phyloP scores from a whole-genome alignment of 306 rosid genomes.

The Vigna nakashimae region DNA sequence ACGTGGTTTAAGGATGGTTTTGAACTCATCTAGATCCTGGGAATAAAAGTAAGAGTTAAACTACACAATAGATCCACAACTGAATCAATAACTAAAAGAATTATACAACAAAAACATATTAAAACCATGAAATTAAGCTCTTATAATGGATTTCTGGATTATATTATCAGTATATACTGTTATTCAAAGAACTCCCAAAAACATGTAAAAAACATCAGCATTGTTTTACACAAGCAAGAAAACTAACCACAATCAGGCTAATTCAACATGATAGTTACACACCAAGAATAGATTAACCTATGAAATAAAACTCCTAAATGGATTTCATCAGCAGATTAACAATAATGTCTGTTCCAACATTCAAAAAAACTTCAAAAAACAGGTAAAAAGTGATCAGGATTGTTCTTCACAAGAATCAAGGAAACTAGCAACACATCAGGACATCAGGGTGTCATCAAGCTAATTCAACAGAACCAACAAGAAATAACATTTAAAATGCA shows the following conservation, averaged over 20 bases:
- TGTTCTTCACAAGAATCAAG: conserved; percentile 26
- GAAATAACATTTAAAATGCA: conserved; percentile 35
- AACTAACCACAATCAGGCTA: conserved; percentile 11
- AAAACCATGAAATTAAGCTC: conserved; percentile 31
- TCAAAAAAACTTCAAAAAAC: background rate
- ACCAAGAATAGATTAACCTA: conserved; percentile 29
- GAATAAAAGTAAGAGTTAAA: conserved; percentile 46
- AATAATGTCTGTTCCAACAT: conserved; percentile 25
- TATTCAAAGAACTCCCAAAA: background rate
- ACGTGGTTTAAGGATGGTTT: conserved; percentile 97
- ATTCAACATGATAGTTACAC: conserved; percentile 24
- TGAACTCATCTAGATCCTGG: conserved; percentile 98
- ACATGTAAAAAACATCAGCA: background rate
- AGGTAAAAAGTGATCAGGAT: background rate
- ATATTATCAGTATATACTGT: conserved; percentile 20
- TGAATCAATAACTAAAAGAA: conserved; percentile 29
- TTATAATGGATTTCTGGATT: conserved; percentile 26
- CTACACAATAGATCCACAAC: conserved; percentile 35
- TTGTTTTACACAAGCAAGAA: conserved; percentile 28
- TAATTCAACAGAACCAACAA: conserved; percentile 31
- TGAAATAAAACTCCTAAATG: conserved; percentile 28
- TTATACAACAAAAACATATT: conserved; percentile 20
- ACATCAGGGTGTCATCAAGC: conserved; percentile 2
- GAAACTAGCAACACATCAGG: background rate
- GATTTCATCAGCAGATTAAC: conserved; percentile 28